phyloP scores from a whole-genome alignment of 768 basidiomycete genomes.

The Asterophora parasitica region DNA sequence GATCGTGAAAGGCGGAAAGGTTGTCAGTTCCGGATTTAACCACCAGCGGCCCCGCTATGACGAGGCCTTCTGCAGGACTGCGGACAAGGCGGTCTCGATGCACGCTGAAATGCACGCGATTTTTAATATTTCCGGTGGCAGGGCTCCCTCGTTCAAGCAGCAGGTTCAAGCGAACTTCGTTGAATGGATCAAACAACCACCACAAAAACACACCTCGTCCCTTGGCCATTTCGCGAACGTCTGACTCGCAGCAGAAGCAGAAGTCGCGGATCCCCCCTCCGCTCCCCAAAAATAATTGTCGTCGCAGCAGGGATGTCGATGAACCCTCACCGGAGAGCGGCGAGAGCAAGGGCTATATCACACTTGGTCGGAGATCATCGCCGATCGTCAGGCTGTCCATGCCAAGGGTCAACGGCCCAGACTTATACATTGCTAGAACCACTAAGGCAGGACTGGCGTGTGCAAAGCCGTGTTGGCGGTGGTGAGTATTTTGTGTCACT shows the following conservation, averaged over 20 bases:
- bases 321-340: neutral
- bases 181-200: constrained; percentile 7
- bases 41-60: constrained; percentile 53
- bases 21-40: constrained; percentile 48
- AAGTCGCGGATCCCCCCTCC: neutral
- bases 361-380: neutral
- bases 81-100: constrained; percentile 40
- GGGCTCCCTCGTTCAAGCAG: constrained; percentile 48
- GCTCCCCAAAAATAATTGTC: neutral
- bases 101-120: constrained; percentile 62
- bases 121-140: constrained; percentile 44
- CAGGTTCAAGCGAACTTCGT: constrained; percentile 37
- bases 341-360: neutral
- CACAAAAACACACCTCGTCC: constrained; percentile 1
- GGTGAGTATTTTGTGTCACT: constrained; percentile 15
- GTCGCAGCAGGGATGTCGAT: neutral
- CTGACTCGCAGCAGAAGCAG: no score
- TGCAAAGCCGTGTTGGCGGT: constrained; percentile 52
- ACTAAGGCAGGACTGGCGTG: constrained; percentile 46
- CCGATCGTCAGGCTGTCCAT: constrained; percentile 13
- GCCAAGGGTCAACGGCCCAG: constrained; percentile 44
- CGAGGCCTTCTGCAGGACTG: constrained; percentile 33
- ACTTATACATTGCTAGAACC: constrained; percentile 49
- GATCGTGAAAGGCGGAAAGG: constrained; percentile 49
- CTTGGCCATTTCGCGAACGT: neutral